phyloP scores from a whole-genome alignment of 352 stramenopile genomes.

The Thalassiosira livingstoniorum region DNA sequence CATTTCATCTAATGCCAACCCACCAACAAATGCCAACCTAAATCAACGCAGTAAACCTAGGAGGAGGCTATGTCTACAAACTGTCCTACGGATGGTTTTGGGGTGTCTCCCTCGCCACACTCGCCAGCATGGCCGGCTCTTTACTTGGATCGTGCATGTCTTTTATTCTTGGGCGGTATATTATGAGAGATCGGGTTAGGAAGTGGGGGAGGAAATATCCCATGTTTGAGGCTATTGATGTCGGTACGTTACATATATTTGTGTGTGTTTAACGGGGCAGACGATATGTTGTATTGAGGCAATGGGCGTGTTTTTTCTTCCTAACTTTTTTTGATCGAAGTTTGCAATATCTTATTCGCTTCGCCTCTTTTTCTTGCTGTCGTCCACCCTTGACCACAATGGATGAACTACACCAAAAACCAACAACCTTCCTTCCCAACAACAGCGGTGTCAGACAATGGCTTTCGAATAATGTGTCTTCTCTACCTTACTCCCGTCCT shows the following conservation, averaged over 20 bases:
- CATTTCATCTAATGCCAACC: too few species aligned
- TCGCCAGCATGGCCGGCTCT: constrained; percentile 65
- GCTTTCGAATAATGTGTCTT: constrained; percentile 83
- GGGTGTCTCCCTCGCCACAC: constrained; percentile 64
- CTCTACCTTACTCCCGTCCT: constrained; percentile 81
- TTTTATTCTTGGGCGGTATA: constrained; percentile 80
- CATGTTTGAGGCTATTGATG: constrained; percentile 49
- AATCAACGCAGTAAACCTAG: too few species aligned
- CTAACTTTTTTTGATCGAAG: too few species aligned
- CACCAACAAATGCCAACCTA: too few species aligned
- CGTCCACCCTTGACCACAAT: too few species aligned
- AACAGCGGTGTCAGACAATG: constrained; percentile 70
- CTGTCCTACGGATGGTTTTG: constrained; percentile 76
- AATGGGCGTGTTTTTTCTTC: too few species aligned
- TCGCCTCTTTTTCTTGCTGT: too few species aligned
- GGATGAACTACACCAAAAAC: background rate
- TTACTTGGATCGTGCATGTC: constrained; percentile 69
- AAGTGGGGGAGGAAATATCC: constrained; percentile 67
- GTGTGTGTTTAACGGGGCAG: too few species aligned
- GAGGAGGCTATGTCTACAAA: constrained; percentile 84
- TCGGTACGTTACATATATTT: too few species aligned
- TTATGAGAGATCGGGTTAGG: constrained; percentile 75
- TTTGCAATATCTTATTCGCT: too few species aligned
- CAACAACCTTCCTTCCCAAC: constrained; percentile 12
- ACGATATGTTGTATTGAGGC: too few species aligned